phyloP scores from a whole-genome alignment of 2,329 filamentous ascomycete genomes.

The Hirsutella minnesotensis region DNA sequence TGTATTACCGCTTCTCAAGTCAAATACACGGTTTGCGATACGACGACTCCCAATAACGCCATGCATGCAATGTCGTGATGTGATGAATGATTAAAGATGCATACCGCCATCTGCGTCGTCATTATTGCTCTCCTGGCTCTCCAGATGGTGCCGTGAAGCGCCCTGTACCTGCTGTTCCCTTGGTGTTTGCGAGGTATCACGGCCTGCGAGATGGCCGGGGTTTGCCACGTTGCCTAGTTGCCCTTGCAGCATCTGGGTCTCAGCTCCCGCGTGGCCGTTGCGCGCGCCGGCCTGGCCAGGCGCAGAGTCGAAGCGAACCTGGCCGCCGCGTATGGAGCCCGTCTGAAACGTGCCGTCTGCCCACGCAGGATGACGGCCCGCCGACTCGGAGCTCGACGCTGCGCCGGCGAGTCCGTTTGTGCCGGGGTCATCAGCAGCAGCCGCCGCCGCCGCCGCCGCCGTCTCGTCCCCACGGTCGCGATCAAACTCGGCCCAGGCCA shows the following conservation, averaged over 20 bases:
- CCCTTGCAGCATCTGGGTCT: constrained; percentile 40
- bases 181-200: no score
- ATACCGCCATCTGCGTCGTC: constrained; percentile 43
- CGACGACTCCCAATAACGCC: neutral
- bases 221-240: constrained; percentile 32
- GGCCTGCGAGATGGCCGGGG: no score
- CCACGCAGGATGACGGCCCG: constrained; percentile 35
- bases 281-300: constrained; percentile 4
- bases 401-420: constrained; percentile 1
- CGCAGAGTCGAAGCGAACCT: constrained; percentile 30
- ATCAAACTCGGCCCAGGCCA: constrained; percentile 47
- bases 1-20: neutral
- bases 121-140: constrained; percentile 20
- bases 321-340: constrained; percentile 40
- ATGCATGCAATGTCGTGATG: constrained; percentile 1
- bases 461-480: constrained; percentile 25
- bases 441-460: constrained; percentile 18
- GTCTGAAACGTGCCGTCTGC: constrained; percentile 52
- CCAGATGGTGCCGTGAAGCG: neutral
- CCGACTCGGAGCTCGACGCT: neutral
- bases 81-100: constrained; percentile 45
- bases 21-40: neutral
- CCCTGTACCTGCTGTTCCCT: no score
- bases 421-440: constrained; percentile 2
- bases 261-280: constrained; percentile 42